Conservation (phyloP, 441 rosid genomes). For the Gossypium davidsonii region DNA sequence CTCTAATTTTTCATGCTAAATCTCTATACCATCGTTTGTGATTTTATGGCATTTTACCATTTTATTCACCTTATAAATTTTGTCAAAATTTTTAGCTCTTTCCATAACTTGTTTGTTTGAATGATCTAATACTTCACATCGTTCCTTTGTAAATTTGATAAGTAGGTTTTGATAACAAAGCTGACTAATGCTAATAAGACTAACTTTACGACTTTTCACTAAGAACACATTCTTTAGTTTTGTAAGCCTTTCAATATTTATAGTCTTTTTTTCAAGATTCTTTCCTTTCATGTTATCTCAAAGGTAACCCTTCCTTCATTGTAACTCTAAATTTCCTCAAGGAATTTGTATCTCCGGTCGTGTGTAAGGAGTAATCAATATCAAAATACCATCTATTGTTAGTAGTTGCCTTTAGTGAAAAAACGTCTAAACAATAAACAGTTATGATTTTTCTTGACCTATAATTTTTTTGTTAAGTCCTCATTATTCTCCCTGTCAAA, state of each 20-base stretch:
- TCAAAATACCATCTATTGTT: neutral
- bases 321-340: neutral
- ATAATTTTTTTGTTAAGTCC: neutral
- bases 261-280: neutral
- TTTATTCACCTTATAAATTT: neutral
- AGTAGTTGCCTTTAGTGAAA: neutral
- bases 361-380: neutral
- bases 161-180: neutral
- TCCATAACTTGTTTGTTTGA: neutral
- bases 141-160: neutral
- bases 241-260: neutral
- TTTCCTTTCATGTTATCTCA: neutral
- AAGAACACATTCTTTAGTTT: neutral
- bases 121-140: neutral
- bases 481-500: neutral
- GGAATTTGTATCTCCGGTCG: neutral
- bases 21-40: no score
- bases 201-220: neutral
- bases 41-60: neutral
- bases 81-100: neutral
- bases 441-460: neutral
- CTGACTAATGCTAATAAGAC: neutral
- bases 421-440: neutral
- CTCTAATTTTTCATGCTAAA: no score
- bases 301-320: neutral